phyloP scores from a whole-genome alignment of 208 protist genomes.

The Leishmania aethiopica region DNA sequence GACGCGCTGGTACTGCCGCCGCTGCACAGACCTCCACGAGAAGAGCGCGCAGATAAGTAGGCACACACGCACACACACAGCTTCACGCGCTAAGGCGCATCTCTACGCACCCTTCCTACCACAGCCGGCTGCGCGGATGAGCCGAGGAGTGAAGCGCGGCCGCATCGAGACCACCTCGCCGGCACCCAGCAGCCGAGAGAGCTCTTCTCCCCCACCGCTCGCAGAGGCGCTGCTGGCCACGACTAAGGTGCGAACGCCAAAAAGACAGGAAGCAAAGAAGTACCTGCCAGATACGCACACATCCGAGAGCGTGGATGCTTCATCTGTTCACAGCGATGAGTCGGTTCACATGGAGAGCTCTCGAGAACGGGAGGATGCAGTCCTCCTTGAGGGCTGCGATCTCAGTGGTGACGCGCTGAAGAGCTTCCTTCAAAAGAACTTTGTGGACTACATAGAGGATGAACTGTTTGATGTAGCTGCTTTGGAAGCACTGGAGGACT shows the following conservation, averaged over 20 bases:
- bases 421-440: conserved; percentile 78
- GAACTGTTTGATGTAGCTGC: conserved; percentile 40
- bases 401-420: conserved; percentile 50
- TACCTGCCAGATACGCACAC: conserved; percentile 17
- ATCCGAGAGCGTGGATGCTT: conserved; percentile 7
- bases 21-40: background rate
- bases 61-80: background rate
- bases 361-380: conserved; percentile 48
- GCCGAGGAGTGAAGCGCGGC: conserved; percentile 7
- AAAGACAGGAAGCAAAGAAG: conserved; percentile 18
- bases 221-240: background rate
- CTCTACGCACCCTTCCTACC: background rate
- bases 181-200: conserved; percentile 5
- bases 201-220: background rate
- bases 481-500: conserved; percentile 21
- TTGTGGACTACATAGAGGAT: conserved; percentile 77
- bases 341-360: conserved; percentile 27
- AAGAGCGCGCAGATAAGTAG: background rate
- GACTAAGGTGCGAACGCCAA: background rate
- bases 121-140: background rate
- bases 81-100: background rate
- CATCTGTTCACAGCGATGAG: conserved; percentile 25
- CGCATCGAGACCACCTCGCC: conserved; percentile 9
- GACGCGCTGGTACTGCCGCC: background rate
- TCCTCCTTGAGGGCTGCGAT: conserved; percentile 40